Percentiles rank a stretch among this genome's conserved stretches.
These are phyloP conservation scores for Mesotaenium endlicherianum DNA, from an alignment of 139 green algal genomes.

Conservation along the genomic window DNA sequence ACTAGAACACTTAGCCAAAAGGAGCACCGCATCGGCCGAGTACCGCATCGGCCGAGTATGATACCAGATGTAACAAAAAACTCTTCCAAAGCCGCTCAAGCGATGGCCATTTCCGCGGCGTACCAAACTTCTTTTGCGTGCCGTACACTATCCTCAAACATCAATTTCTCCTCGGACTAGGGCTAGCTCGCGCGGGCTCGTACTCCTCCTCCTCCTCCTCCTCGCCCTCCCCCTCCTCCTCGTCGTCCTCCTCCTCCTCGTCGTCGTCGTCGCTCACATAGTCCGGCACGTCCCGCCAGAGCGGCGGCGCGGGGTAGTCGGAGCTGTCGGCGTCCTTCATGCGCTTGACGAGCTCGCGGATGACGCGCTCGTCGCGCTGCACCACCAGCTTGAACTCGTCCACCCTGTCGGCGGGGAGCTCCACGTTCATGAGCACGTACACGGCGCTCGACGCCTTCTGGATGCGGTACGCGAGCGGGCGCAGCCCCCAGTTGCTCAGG, in stretches of 20 bases:
- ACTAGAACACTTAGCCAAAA: too few relatives aligned
- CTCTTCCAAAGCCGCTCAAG: too few relatives aligned
- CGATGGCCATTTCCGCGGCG: too few relatives aligned
- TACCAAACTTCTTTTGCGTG: too few relatives aligned
- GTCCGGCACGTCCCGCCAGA: background rate
- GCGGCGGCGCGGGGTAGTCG: constrained; percentile 2
- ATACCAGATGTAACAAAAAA: too few relatives aligned
- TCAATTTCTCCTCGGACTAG: too few relatives aligned
- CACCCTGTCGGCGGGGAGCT: background rate
- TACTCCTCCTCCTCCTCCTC: constrained; percentile 16
- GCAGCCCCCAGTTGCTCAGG: constrained; percentile 32
- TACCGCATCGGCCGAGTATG: too few relatives aligned
- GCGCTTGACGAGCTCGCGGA: constrained; percentile 16
- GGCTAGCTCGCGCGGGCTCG: background rate
- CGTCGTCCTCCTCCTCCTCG: constrained; percentile 36
- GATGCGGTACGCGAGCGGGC: constrained; percentile 24
- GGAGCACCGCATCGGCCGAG: too few relatives aligned
- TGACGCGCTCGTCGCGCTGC: constrained; percentile 15
- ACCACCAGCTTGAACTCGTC: constrained; percentile 14
- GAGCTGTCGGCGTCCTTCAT: constrained; percentile 7
- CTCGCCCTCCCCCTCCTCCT: constrained; percentile 19
- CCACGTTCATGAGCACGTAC: constrained; percentile 37
- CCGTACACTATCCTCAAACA: too few relatives aligned
- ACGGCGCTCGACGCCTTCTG: constrained; percentile 20
- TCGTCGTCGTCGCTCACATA: background rate